These are phyloP conservation scores for Spirogloea muscicola DNA, from an alignment of 139 green algal species.

Conservation along the genomic window DNA sequence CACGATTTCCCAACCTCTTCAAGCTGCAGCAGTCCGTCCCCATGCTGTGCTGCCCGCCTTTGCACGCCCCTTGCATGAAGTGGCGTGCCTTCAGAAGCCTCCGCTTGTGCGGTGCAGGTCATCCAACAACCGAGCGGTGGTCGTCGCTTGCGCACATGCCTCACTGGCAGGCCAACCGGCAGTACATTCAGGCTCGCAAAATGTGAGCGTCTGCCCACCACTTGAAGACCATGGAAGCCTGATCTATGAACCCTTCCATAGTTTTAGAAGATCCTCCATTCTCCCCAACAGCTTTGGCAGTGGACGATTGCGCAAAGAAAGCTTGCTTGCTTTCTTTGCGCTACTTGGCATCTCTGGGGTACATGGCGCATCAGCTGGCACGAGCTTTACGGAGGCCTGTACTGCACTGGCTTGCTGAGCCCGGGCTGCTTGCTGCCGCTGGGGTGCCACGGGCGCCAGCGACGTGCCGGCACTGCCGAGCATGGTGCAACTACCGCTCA, in stretches of 20 bases:
- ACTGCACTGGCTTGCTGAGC: neutral
- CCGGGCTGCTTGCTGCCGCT: neutral
- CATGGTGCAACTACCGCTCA: neutral
- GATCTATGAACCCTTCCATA: slow-evolving; percentile 1
- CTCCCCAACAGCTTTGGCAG: neutral
- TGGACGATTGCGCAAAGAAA: neutral
- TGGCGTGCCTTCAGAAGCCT: no score
- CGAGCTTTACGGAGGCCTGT: no score
- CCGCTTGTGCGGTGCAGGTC: no score
- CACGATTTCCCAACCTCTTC: neutral
- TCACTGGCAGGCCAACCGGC: slow-evolving; percentile 36
- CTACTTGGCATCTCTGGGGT: no score
- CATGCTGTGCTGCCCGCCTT: no score
- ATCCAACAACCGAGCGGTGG: slow-evolving; percentile 29
- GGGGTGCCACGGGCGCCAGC: neutral
- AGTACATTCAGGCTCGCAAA: slow-evolving; percentile 17
- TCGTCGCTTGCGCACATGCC: slow-evolving; percentile 22
- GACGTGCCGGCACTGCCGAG: slow-evolving; percentile 54
- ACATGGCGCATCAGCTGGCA: no score
- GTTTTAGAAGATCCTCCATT: slow-evolving; percentile 1
- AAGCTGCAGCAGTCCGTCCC: no score
- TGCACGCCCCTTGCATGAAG: no score
- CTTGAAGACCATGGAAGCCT: neutral
- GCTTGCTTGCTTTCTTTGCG: neutral
- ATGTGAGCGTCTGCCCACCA: slow-evolving; percentile 3